Evolutionary conservation across 176 grass and related monocot genomes (phyloP), one percentile per base, ranked within the genome.

Genomic region (Triticum dicoccoides): DNA sequence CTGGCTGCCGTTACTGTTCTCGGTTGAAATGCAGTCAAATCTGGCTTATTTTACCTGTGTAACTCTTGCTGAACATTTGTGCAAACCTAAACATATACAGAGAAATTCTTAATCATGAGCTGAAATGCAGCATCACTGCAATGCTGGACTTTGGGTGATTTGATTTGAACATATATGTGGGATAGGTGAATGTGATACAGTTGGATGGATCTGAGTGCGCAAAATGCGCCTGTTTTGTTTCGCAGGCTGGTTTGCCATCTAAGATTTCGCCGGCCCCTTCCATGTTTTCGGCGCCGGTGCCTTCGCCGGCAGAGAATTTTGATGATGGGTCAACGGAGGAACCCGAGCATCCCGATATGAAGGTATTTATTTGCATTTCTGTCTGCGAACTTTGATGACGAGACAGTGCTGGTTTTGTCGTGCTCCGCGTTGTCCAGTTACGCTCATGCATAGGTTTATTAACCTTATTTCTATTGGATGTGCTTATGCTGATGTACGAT

Each of bases 311-410:
- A 14, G 84, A 88, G 38, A 91, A 65, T 86, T 86, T 90, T 23
- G 89, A 95, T 83, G 95, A 97, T 69, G 87, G 84, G 54, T 82
- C 79, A 21, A 42, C 88, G 34, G 86, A 91, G 82, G 92, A 95
- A 92, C 80, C 73, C 0, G 73, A 76, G 9, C 88, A 62, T 64
- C 69, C 69, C 1, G 61, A 76, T 12, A 64, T 87, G 59, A 80
- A 88, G 83, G 86, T 88, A 88, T 47, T 1, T 30, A 24, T 24
- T 15, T 49, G 12, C 0, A 14, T 1, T 49, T 7, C 9, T 58
- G 17, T 62, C 51, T 63, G 61, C 24, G 24, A 24, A 24, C 24
- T 24, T 24, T 24, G 24, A 24, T 24, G 24, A 24, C 24, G 24
- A 2, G 12, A 1, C 11, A 45, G 61, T 81, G 38, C 54, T 33